Base-by-base conservation (phyloP, 1,284 basidiomycete genomes). In the Xerocomus minutiporus region DNA sequence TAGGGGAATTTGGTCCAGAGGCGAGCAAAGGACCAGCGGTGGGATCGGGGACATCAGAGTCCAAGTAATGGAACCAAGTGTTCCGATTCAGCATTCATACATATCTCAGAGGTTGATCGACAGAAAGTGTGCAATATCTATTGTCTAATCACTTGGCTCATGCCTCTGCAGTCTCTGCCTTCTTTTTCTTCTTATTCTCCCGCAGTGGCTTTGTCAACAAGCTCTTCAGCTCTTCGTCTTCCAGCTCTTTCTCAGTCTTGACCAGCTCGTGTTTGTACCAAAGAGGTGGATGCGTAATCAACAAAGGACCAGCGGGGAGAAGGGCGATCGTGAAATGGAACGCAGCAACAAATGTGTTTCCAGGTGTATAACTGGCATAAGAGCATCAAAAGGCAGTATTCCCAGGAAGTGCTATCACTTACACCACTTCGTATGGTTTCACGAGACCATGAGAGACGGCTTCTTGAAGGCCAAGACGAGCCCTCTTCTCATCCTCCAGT, bases 271-370 rank as follows among this genome's bases (percentile, higher is more conserved):
- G 81, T 66, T 92, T 91, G 77, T 93, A 97, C 94, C 94, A 98
- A 35, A 86, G 69, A 8, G 95, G 92, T 9, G 89, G 83, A 52
- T 91, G 86, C 12, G 91, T 93, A 69, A 97, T 80, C 56, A 97
- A 73, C 44, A 87, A 75, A 32, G 94, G 93, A 32, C 93, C 93
- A 56, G 83, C 88, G 44, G 92, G 84, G 39, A 90, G 83, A 35
- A 97, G 82, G 29, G 91, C 93, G 62, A 96, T 86, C 54, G 93
- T 97, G 75, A 96, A 97, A 79, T 97, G 95, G 82, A 95, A 93
- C 36, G 90, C 90, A 52, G 93, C 93, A 46, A 94, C 93, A 57
- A 87, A 82, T 5, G 90, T 90, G 61, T 81, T 85, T 25, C 83
- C 61, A 38, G 89, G 88, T 6, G 92, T 92, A 73, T 88, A 91